These are phyloP conservation scores for Aureobasidium sp. DNA, from an alignment of 2,329 filamentous ascomycete genomes.

Conservation along the genomic window DNA sequence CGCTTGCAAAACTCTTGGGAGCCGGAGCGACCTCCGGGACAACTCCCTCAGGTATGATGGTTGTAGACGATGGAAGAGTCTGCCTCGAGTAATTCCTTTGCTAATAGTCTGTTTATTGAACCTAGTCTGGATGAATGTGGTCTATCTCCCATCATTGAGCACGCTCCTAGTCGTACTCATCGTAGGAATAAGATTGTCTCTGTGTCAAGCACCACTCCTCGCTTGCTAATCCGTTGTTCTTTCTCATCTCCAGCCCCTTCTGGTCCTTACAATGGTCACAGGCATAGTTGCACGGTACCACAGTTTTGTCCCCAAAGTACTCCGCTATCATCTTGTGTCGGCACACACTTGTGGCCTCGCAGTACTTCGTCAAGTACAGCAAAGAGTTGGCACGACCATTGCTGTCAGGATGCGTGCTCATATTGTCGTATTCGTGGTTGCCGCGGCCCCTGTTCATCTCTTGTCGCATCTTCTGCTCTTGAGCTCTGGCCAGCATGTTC, in stretches of 20 bases:
- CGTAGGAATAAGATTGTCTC: slow-evolving; percentile 34
- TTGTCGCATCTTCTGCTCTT: slow-evolving; percentile 27
- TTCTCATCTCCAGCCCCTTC: slow-evolving; percentile 33
- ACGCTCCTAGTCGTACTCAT: slow-evolving; percentile 26
- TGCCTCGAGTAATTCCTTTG: background rate
- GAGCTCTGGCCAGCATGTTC: slow-evolving; percentile 41
- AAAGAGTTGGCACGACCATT: slow-evolving; percentile 37
- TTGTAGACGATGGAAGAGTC: too few relatives aligned
- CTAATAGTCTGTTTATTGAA: background rate
- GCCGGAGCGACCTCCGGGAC: background rate
- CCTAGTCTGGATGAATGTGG: too few relatives aligned
- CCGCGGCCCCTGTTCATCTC: slow-evolving; percentile 23
- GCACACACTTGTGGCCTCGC: slow-evolving; percentile 67
- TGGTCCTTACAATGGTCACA: slow-evolving; percentile 45
- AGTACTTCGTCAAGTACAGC: slow-evolving; percentile 64
- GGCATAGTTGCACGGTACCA: slow-evolving; percentile 36
- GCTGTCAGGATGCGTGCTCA: slow-evolving; percentile 33
- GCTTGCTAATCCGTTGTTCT: slow-evolving; percentile 38
- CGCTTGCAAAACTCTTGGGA: slow-evolving; percentile 10
- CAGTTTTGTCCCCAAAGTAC: slow-evolving; percentile 64
- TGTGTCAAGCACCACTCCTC: slow-evolving; percentile 46
- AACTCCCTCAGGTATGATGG: background rate
- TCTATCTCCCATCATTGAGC: background rate
- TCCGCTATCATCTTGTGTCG: slow-evolving; percentile 67
- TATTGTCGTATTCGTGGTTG: slow-evolving; percentile 36